Evolutionary conservation across 2,329 filamentous ascomycete species (phyloP).

Genomic region (Neurospora sp.): DNA sequence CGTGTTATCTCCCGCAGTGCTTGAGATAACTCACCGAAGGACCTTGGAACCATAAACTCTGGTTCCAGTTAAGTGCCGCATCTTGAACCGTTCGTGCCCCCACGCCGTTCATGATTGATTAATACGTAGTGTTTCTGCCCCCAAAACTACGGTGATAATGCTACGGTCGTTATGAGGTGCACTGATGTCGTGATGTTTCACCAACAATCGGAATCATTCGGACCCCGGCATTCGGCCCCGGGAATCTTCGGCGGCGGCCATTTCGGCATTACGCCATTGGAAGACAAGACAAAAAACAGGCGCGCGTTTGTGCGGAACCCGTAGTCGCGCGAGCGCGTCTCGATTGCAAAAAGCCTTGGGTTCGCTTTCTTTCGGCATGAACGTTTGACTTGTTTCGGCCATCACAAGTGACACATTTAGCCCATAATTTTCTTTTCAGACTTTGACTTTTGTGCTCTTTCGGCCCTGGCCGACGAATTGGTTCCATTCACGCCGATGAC

Average conservation of each 20-base stretch:
- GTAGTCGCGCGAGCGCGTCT: not conserved
- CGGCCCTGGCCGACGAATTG: not conserved
- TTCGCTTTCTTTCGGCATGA: not conserved
- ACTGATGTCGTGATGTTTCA: not conserved
- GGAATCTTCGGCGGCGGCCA: not conserved
- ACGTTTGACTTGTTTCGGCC: not conserved
- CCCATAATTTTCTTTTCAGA: not conserved
- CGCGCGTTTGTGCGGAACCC: not conserved
- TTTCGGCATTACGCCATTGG: not conserved
- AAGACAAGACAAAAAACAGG: not conserved
- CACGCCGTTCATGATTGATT: not conserved
- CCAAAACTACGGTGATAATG: not conserved
- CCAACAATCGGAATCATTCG: not conserved
- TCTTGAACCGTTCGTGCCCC: not conserved
- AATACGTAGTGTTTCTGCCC: not conserved
- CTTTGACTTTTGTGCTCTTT: not conserved
- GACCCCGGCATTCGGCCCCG: not conserved
- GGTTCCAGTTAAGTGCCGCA: not conserved
- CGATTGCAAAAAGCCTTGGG: not conserved
- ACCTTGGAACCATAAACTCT: not conserved
- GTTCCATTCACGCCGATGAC: not conserved
- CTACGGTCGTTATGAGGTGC: not conserved
- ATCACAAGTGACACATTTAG: not conserved
- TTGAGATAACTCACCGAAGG: not conserved
- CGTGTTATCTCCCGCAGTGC: not conserved